Evolutionary conservation across 2,329 filamentous ascomycete genomes (phyloP).

Genomic region (Epicoccum nigrum): DNA sequence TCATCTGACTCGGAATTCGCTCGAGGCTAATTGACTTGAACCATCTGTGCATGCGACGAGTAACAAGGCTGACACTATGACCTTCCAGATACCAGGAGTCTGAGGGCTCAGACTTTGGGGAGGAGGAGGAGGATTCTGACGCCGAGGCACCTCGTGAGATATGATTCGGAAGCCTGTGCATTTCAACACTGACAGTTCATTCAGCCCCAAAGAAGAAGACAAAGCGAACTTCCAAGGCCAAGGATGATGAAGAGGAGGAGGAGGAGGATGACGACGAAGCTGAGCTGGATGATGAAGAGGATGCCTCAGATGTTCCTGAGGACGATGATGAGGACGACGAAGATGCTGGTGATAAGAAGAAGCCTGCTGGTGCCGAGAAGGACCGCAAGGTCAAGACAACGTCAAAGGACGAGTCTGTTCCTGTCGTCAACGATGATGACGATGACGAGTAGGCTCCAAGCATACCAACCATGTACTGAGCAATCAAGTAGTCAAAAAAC

Average conservation of each 20-base stretch:
- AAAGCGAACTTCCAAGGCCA: conserved; percentile 37
- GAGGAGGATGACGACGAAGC: conserved; percentile 43
- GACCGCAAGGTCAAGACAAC: conserved; percentile 42
- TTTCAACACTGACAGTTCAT: not conserved
- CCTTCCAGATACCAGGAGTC: conserved; percentile 45
- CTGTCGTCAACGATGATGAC: conserved; percentile 43
- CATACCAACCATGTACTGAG: not conserved
- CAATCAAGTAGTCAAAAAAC: not conserved
- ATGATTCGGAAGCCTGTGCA: not conserved
- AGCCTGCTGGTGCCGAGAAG: conserved; percentile 43
- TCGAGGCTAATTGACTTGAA: not conserved
- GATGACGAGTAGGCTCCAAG: conserved; percentile 24
- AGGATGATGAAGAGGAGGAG: conserved; percentile 37
- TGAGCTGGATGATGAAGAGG: conserved; percentile 40
- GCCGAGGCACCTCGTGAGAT: conserved; percentile 46
- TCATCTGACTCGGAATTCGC: not conserved
- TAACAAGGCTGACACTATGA: conserved; percentile 26
- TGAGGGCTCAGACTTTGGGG: conserved; percentile 46
- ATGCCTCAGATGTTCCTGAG: conserved; percentile 12
- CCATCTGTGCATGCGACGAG: not conserved
- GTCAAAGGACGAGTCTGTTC: conserved; percentile 35
- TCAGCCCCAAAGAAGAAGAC: conserved; percentile 47
- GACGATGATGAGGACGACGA: conserved; percentile 38
- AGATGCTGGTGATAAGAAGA: conserved; percentile 48
- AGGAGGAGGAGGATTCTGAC: conserved; percentile 45